A percentile compares a stretch with the other conserved stretches of the same genome.
phyloP scores from a whole-genome alignment of 2,329 filamentous ascomycete species.

The Lachnellula arida region DNA sequence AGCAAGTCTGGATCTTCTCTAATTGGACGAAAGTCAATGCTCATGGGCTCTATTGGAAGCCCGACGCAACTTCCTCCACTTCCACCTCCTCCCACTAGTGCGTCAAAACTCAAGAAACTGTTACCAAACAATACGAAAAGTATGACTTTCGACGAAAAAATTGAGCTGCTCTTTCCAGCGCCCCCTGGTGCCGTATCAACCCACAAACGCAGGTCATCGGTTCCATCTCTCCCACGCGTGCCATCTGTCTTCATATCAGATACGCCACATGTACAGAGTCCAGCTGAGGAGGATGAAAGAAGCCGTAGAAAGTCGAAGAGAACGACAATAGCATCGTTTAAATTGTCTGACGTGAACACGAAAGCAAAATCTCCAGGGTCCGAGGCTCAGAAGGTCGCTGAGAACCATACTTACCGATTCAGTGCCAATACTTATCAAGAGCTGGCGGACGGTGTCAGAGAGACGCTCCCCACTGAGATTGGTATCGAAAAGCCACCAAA shows the following conservation, averaged over 20 bases:
- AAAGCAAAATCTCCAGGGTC: constrained; percentile 2
- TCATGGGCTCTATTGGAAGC: constrained; percentile 41
- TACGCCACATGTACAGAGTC: constrained; percentile 15
- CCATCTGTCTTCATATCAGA: constrained; percentile 26
- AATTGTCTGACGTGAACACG: constrained; percentile 4
- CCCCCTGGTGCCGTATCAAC: constrained; percentile 29
- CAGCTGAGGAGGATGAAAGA: constrained; percentile 24
- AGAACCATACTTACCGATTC: constrained; percentile 23
- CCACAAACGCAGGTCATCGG: constrained; percentile 35
- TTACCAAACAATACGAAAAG: constrained; percentile 50
- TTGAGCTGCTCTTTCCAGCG: constrained; percentile 45
- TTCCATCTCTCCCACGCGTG: constrained; percentile 41
- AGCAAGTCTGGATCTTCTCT: constrained; percentile 47
- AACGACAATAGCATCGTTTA: constrained; percentile 26
- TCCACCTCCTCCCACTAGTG: constrained; percentile 38
- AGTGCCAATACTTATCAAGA: constrained; percentile 32
- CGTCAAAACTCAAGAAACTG: constrained; percentile 36
- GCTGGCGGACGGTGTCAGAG: constrained; percentile 34
- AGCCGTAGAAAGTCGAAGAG: constrained; percentile 23
- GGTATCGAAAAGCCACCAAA: constrained; percentile 5
- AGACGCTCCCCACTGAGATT: constrained; percentile 19
- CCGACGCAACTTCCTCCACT: constrained; percentile 49
- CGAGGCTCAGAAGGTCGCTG: not conserved
- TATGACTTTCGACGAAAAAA: constrained; percentile 56
- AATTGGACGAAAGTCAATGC: constrained; percentile 41